These are phyloP conservation scores for Xylariaceae sp. DNA, from an alignment of 2,329 filamentous ascomycete species.

Conservation along the genomic window DNA sequence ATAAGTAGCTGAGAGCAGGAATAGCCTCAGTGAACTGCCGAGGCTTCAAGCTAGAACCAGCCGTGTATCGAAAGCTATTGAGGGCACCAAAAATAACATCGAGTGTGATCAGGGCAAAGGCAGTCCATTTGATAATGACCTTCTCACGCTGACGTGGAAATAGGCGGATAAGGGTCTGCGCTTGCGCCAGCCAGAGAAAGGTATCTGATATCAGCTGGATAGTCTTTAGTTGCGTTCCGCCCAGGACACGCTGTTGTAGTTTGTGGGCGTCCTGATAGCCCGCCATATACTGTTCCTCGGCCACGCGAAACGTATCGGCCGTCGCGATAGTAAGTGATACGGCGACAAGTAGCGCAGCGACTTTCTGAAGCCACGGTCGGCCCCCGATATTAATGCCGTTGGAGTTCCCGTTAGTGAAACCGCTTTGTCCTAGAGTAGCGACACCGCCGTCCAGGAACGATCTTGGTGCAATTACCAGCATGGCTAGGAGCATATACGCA, in stretches of 20 bases:
- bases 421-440: conserved; percentile 72
- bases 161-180: conserved; percentile 89
- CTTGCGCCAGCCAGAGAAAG: conserved; percentile 95
- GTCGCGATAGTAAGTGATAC: conserved; percentile 92
- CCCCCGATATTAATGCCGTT: conserved; percentile 81
- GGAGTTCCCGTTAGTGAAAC: conserved; percentile 77
- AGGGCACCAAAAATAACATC: conserved; percentile 88
- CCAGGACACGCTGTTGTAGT: conserved; percentile 73
- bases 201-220: conserved; percentile 92
- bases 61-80: conserved; percentile 68
- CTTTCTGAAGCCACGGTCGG: conserved; percentile 87
- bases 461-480: conserved; percentile 89
- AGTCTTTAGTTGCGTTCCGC: conserved; percentile 78
- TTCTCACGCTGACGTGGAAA: conserved; percentile 97
- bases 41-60: conserved; percentile 53
- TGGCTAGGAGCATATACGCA: conserved; percentile 86
- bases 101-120: conserved; percentile 85
- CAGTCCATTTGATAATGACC: conserved; percentile 97
- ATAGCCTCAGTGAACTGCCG: conserved; percentile 82
- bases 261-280: conserved; percentile 74
- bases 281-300: conserved; percentile 70
- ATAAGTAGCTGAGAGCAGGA: conserved; percentile 84
- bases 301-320: conserved; percentile 81
- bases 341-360: conserved; percentile 65
- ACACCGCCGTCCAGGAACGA: conserved; percentile 85